Percentiles rank a stretch among this genome's conserved stretches.
Evolutionary conservation across 306 rosid species (phyloP).

Genomic region (Erythrophleum fordii): DNA sequence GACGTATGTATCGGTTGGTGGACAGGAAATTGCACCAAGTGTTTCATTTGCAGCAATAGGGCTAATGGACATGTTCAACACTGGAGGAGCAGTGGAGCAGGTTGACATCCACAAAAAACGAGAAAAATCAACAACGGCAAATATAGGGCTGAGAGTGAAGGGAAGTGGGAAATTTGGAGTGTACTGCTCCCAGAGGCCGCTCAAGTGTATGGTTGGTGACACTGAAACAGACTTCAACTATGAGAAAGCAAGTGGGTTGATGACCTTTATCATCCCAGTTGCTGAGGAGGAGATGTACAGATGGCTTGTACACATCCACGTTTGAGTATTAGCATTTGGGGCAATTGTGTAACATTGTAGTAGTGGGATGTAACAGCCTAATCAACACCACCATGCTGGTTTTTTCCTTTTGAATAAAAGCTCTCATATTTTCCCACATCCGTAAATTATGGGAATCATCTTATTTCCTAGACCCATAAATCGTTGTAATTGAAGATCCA

Average conservation of each 20-base stretch:
- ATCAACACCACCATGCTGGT: neutral
- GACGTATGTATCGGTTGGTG: neutral
- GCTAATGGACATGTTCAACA: constrained; percentile 79
- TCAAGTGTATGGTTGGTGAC: constrained; percentile 56
- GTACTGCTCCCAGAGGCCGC: constrained; percentile 70
- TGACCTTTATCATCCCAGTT: constrained; percentile 60
- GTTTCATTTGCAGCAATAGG: constrained; percentile 84
- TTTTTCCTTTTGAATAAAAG: neutral
- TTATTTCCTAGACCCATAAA: too few relatives aligned
- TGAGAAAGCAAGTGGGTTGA: constrained; percentile 62
- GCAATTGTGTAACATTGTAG: too few relatives aligned
- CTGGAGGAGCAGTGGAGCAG: constrained; percentile 71
- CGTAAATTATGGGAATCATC: neutral
- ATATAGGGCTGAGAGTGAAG: constrained; percentile 54
- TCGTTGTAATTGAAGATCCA: too few relatives aligned
- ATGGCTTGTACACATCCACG: constrained; percentile 71
- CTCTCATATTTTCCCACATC: neutral
- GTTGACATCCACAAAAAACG: constrained; percentile 44
- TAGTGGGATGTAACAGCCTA: too few relatives aligned
- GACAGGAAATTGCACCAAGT: constrained; percentile 63
- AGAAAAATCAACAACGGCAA: constrained; percentile 43
- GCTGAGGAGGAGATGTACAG: constrained; percentile 63
- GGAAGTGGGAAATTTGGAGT: constrained; percentile 86
- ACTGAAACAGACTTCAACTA: constrained; percentile 49
- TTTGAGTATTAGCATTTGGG: constrained; percentile 38